Base-by-base conservation (phyloP, 768 basidiomycete genomes). In the Podaxis sp. region DNA sequence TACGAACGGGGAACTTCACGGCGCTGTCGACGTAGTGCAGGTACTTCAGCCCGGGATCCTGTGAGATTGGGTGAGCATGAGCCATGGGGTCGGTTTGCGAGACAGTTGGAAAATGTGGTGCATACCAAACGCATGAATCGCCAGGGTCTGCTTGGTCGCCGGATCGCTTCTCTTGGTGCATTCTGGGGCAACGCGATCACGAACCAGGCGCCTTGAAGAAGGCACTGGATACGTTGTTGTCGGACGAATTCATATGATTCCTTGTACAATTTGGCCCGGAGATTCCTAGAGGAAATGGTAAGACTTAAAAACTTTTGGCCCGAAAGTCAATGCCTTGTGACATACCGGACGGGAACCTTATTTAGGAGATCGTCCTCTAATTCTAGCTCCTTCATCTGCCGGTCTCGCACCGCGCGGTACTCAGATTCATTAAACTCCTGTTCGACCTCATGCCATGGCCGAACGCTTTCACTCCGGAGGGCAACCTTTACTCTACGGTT, bases 131-230 rank as follows among this genome's bases (percentile, higher is more conserved):
- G 82, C 80, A 95, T 87, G 73, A 96, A 96, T 50, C 91, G 81
- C 94, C 94, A 96, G 2, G 86, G 87, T 41, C 86, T 80, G 30
- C 74, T 82, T 1, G 87, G 86, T 48, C 88, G 81, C 52, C 86
- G 83, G 50, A 79, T 70, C 17, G 78, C 75, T 26, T 87, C 85
- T 52, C 85, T 81, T 13, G 82, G 81, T 22, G 82, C 73, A 6
- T 76, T 75, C 46, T 80, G 75, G 0, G 87, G 86, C 41, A 90
- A 75, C 1, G 87, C 93, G 68, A 89, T 94, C 65, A 92, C 84
- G 74, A 97, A 96, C 95, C 95, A 97, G 22, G 93, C 90, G 36
- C 95, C 95, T 71, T 94, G 89, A 51, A 93, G 77, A 41, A 97
- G 75, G 70, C 94, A 96, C 66, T 92, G 89, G 69, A 95, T 89